phyloP scores from a whole-genome alignment of 306 rosid genomes.

The Rubus idaeus region DNA sequence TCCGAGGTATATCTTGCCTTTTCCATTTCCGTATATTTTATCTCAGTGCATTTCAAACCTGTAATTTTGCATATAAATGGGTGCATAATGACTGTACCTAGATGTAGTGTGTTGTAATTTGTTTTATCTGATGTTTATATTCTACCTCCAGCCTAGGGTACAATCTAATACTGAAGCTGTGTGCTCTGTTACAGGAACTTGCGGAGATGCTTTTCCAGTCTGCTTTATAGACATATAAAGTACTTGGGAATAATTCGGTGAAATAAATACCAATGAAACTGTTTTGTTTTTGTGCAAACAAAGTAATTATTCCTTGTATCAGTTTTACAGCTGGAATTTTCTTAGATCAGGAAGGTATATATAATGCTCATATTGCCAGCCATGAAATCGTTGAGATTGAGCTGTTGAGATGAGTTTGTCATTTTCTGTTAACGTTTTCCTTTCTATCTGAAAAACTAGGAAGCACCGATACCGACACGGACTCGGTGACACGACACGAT shows the following conservation, averaged over 20 bases:
- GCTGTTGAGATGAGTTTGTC: neutral
- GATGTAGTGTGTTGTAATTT: neutral
- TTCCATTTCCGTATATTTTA: neutral
- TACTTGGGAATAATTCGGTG: neutral
- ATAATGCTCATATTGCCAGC: neutral
- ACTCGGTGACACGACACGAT: too few relatives aligned
- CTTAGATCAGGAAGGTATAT: neutral
- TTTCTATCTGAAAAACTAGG: too few relatives aligned
- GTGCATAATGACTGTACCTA: neutral
- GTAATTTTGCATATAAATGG: neutral
- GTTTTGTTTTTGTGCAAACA: neutral
- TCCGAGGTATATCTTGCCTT: too few relatives aligned
- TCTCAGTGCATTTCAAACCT: neutral
- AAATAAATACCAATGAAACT: neutral
- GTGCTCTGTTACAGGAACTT: slow-evolving; percentile 71
- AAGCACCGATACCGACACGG: too few relatives aligned
- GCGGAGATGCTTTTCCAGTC: slow-evolving; percentile 93
- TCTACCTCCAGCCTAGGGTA: neutral
- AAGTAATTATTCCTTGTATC: neutral
- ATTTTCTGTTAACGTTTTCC: neutral
- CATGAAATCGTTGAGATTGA: neutral
- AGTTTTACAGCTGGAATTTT: neutral
- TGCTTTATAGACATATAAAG: slow-evolving; percentile 44
- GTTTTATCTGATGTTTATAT: neutral
- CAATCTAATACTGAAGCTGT: neutral